These are phyloP conservation scores for Coniosporium uncinatum DNA, from an alignment of 2,329 filamentous ascomycete genomes.

Conservation along the genomic window DNA sequence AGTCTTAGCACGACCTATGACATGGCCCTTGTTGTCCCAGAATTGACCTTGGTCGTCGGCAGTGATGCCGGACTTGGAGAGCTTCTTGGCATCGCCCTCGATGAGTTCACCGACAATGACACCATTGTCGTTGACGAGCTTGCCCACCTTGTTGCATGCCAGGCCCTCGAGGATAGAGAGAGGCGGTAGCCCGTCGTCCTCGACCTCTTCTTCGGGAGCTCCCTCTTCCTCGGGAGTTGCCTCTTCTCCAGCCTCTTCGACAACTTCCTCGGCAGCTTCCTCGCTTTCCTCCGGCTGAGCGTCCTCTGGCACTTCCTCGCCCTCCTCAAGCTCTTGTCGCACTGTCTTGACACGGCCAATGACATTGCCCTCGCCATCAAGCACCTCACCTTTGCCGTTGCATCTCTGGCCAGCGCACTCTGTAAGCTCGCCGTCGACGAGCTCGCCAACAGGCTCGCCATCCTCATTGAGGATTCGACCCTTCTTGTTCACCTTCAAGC, in stretches of 20 bases:
- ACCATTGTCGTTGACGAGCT: constrained; percentile 39
- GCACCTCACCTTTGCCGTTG: constrained; percentile 58
- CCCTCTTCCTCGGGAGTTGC: constrained; percentile 19
- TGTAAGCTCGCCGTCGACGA: constrained; percentile 50
- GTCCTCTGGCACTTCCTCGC: constrained; percentile 16
- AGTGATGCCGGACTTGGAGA: constrained; percentile 39
- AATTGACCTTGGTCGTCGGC: constrained; percentile 41
- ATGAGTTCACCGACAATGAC: constrained; percentile 40
- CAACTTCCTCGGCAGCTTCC: constrained; percentile 16
- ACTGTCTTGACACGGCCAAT: constrained; percentile 54
- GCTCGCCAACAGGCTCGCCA: constrained; percentile 46
- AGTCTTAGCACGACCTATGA: constrained; percentile 43
- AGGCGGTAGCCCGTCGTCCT: constrained; percentile 32
- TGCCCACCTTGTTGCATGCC: constrained; percentile 42
- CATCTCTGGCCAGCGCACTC: constrained; percentile 62
- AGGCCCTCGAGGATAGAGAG: constrained; percentile 43
- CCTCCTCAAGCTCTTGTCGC: constrained; percentile 31
- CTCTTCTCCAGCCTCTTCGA: constrained; percentile 23
- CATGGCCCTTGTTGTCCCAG: constrained; percentile 47
- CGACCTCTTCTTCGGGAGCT: constrained; percentile 17
- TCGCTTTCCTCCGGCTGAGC: constrained; percentile 15
- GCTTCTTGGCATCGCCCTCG: constrained; percentile 46
- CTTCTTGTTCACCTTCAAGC: constrained; percentile 54
- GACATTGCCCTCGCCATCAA: constrained; percentile 58
- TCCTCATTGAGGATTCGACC: constrained; percentile 46